Base-by-base conservation (phyloP, 352 stramenopile genomes). In the Pythium aphanidermatum region DNA sequence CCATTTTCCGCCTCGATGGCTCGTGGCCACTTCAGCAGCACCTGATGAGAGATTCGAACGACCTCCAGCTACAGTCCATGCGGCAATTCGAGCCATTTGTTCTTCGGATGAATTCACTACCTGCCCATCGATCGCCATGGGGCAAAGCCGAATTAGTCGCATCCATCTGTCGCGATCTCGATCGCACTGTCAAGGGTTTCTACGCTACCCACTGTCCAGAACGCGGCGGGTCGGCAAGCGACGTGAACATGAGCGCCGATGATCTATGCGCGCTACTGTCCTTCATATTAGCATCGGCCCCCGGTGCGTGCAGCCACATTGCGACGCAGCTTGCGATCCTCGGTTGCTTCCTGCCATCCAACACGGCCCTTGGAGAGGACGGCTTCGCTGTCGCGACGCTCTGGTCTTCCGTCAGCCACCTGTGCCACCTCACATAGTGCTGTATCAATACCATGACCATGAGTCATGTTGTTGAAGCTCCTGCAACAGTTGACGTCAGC, bases 321-420 rank as follows among this genome's bases (percentile, higher is more conserved):
- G 75, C 70, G 42, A 81, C 76, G 8, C 76, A 86, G 35, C 53
- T 89, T 8, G 71, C 65, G 24, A 50, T 89, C 16, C 46, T 89
- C 1, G 66, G 74, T 12, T 72, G 73, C 50, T 85, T 75, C 45
- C 58, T 69, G 35, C 56, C 70, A 52, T 37, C 51, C 34, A 37
- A 55, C 42, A n/a, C 41, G 32, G 57, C 54, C 12, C 47, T 60
- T 39, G 66, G 74, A 5, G 66, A 67, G 25, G 56, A 73, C 21
- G 68, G 70, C 0, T 86, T 83, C 39, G 74, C 70, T 1, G 44
- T 86, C 44, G 69, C 74, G n/a, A 74, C 66, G 27, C 62, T 72
- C 23, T 70, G 43, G 27, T 51, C 63, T 1, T 66, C 74, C 8
- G 64, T 83, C 13, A 71, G 52, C 20, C 66, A 78, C 25, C 38